Evolutionary conservation across 371 early-diverging fungal species (phyloP), one percentile per base, ranked within the genome.

Genomic region (Caulochytrium protostelioides): DNA sequence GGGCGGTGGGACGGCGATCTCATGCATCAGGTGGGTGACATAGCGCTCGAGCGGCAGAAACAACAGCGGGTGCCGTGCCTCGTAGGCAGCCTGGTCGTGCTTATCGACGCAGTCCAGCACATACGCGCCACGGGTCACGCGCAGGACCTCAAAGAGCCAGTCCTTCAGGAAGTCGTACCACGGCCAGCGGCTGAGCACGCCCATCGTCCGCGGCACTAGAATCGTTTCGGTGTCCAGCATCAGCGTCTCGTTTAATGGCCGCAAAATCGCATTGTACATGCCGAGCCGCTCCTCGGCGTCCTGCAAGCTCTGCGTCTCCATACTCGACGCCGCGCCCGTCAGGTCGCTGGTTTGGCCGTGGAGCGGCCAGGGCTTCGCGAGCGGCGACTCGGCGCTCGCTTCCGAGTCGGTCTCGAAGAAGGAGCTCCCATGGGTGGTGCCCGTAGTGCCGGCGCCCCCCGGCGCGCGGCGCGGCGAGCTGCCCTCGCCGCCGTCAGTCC

Each of bases 1-100:
- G 27, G 79, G 76, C 9, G 83, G 82, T 15, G 83, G 83, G 17
- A 79, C 40, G 21, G 70, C 75, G 8, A 80, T 62, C 34, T 83
- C 79, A 33, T 70, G 60, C 15, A 83, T 61, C 15, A 83, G 41
- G 16, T 1, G 31, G 12, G 30, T 10, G 16, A 19, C 32, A 9
- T 20, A 49, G 49, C 54, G 42, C 28, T 53, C 54, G 28, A 53
- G 22, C 2, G 54, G 54, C 10, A 44, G 41, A 24, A 43, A 35
- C 18, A 22, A 29, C 25, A 14, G 13, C 14, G 22, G 9, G 20
- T 13, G 16, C 18, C 24, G 6, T 9, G 12, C 21, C 14, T 41
- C 37, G n/a, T 35, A 25, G n/a, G 6, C n/a, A 2, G 55, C 41
- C 12, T 39, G 42, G 14, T 41, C 36, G 27, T 55, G 41, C 38